Evolutionary conservation across 805 yeast genomes (phyloP), one percentile per base, ranked within the genome.

Genomic region (Brettanomyces naardenensis): DNA sequence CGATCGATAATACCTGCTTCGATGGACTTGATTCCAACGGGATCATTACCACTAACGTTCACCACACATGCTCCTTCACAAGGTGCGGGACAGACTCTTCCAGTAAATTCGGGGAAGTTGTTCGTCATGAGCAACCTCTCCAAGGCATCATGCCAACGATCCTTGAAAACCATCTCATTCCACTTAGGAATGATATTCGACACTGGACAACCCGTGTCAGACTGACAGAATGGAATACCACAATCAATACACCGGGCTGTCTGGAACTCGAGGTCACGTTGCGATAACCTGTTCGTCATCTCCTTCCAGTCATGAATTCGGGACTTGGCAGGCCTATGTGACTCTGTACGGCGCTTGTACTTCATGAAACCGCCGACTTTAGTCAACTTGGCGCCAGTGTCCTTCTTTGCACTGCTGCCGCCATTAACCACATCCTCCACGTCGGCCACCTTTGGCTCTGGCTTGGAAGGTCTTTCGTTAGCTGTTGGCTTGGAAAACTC

Each of bases 211-310:
- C 98, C 98, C 31, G 95, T 84, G 62, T 90, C 97, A 34, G 95
- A 82, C 56, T 90, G 94, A 71, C 98, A 90, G 77, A 90, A 90
- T 42, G 98, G 98, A 52, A 92, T 94, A 70, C 98, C 98, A 71
- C 98, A 90, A 65, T 90, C 97, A 95, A 92, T 90, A 73, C 98
- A 90, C 64, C 98, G 78, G 13, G 97, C 96, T 41, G 97, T 85
- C 68, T 90, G 97, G 59, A 73, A 75, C 59, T 79, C 75, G 54
- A 90, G 80, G 49, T 92, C 97, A 37, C 83, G 88, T 63, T 85
- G 83, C 40, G 87, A 69, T 51, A 90, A 69, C 39, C 95, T 76
- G 11, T 76, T 65, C 10, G 94, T 78, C 59, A 90, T 72, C 65
- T 90, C 97, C 47, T 81, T 75, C 97, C 97, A 92, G 64, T 92